Percentiles rank a stretch among this genome's conserved stretches.
Evolutionary conservation across 2,329 filamentous ascomycete genomes (phyloP).

Genomic region (Byssochlamys sp.): DNA sequence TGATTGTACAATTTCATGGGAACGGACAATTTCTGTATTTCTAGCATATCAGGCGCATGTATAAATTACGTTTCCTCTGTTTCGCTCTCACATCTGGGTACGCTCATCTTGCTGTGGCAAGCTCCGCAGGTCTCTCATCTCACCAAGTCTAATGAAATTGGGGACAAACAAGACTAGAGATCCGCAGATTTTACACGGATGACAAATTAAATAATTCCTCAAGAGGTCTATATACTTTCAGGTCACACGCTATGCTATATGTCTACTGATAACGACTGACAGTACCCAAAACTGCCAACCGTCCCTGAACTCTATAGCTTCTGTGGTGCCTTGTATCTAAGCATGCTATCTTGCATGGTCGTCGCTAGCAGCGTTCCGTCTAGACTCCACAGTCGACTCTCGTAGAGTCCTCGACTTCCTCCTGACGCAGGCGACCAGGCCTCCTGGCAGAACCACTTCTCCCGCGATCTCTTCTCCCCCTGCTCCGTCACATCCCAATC

Average conservation of each 20-base stretch:
- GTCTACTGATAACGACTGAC: background rate
- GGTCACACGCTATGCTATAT: background rate
- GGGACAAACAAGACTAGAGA: too few species aligned
- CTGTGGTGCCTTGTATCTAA: constrained; percentile 19
- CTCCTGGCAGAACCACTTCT: constrained; percentile 43
- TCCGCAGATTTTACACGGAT: too few species aligned
- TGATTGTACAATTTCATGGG: background rate
- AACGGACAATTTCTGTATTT: constrained; percentile 1
- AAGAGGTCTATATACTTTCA: background rate
- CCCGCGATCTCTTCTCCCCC: constrained; percentile 13
- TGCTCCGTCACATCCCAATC: constrained; percentile 19
- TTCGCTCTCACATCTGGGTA: background rate
- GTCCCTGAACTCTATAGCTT: background rate
- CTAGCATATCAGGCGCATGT: constrained; percentile 25
- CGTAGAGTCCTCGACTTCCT: constrained; percentile 38
- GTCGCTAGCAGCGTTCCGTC: constrained; percentile 38
- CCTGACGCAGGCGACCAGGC: constrained; percentile 36
- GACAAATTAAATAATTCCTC: too few species aligned
- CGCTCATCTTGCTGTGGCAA: background rate
- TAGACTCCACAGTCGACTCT: constrained; percentile 38
- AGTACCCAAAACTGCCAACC: background rate
- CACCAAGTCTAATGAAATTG: too few species aligned
- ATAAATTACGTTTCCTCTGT: constrained; percentile 6
- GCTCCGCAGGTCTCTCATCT: background rate
- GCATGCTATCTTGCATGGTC: constrained; percentile 42